Percentiles rank a stretch among this genome's conserved stretches.
These are phyloP conservation scores for Penicillium cataractarum DNA, from an alignment of 495 filamentous ascomycete species.

Conservation along the genomic window DNA sequence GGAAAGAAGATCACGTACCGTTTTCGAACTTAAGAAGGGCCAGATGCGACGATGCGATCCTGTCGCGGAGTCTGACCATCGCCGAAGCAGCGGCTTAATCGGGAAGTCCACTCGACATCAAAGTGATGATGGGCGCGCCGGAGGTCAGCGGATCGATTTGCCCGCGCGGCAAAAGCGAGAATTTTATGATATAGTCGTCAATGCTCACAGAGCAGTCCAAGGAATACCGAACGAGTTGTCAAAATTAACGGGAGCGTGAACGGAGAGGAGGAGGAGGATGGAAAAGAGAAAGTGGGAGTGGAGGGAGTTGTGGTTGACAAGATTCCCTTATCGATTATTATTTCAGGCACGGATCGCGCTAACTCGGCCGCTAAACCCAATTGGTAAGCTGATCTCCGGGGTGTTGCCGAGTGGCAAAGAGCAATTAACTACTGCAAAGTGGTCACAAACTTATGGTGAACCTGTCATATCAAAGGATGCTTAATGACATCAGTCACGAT, in stretches of 20 bases:
- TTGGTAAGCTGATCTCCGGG: background rate
- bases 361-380: slow-evolving; percentile 5
- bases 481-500: background rate
- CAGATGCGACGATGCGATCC: slow-evolving; percentile 31
- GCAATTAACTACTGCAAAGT: no score
- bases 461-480: background rate
- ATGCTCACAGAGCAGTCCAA: background rate
- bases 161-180: background rate
- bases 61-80: slow-evolving; percentile 38
- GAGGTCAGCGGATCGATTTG: slow-evolving; percentile 6
- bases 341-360: slow-evolving; percentile 7
- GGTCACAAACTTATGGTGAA: background rate
- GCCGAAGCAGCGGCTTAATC: slow-evolving; percentile 27
- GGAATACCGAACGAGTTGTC: background rate
- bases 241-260: background rate
- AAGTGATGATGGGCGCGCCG: background rate
- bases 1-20: slow-evolving; percentile 11
- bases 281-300: background rate
- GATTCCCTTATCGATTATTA: slow-evolving; percentile 6
- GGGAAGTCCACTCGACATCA: slow-evolving; percentile 18
- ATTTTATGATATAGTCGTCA: background rate
- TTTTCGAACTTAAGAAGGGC: slow-evolving; percentile 32
- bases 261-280: background rate
- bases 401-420: no score
- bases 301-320: background rate